These are phyloP conservation scores for Keithomyces neogunnii DNA, from an alignment of 2,329 filamentous ascomycete species.

Conservation along the genomic window DNA sequence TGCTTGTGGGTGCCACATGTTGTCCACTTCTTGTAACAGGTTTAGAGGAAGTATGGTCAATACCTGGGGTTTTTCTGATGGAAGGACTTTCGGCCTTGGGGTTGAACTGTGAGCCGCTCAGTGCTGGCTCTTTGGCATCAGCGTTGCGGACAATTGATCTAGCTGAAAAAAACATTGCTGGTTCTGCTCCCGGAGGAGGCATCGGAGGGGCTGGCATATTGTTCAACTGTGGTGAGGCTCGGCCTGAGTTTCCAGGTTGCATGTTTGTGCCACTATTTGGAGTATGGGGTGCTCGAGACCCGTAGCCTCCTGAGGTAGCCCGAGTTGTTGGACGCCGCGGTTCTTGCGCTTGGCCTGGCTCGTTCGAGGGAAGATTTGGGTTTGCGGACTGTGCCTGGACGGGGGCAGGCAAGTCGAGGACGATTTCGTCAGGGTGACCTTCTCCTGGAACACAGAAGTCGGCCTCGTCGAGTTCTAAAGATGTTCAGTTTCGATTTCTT, in stretches of 20 bases:
- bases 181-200: conserved; percentile 15
- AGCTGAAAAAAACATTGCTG: conserved; percentile 9
- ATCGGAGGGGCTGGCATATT: conserved; percentile 38
- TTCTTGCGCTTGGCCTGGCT: conserved; percentile 8
- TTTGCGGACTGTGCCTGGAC: conserved; percentile 12
- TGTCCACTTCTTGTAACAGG: conserved; percentile 54
- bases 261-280: conserved; percentile 19
- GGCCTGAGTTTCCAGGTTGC: conserved; percentile 10
- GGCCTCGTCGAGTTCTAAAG: conserved; percentile 63
- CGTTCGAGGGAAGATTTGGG: conserved; percentile 12
- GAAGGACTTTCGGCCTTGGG: conserved; percentile 72
- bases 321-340: conserved; percentile 9
- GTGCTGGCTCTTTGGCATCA: conserved; percentile 23
- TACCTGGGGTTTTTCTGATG: conserved; percentile 78
- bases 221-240: conserved; percentile 14
- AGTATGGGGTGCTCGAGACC: conserved; percentile 22
- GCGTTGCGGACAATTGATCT: conserved; percentile 19
- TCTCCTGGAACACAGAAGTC: conserved; percentile 65
- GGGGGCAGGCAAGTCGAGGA: conserved; percentile 32
- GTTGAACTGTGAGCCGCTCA: conserved; percentile 47
- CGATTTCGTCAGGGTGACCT: conserved; percentile 70
- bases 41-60: conserved; percentile 72
- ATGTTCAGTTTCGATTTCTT: conserved; percentile 28
- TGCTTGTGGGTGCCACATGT: conserved; percentile 37
- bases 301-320: conserved; percentile 10